A percentile compares a stretch with the other conserved stretches of the same genome.
Evolutionary conservation across 1,284 basidiomycete species (phyloP).

Genomic region (Tylopilus sp.): DNA sequence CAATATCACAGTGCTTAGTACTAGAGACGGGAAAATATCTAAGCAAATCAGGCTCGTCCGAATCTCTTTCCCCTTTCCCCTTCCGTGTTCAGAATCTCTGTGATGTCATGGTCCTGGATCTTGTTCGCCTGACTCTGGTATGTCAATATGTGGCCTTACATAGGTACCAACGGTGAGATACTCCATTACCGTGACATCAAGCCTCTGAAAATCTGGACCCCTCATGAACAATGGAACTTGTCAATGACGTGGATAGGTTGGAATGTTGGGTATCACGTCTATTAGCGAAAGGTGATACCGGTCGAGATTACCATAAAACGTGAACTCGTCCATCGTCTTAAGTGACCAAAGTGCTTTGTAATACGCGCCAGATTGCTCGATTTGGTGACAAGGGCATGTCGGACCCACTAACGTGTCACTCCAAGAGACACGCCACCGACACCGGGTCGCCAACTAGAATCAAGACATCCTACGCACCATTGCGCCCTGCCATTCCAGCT

Average conservation of each 20-base stretch:
- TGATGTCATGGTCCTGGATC: constrained; percentile 23
- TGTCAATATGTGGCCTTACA: constrained; percentile 9
- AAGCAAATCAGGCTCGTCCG: constrained; percentile 36
- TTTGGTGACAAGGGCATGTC: too few relatives aligned
- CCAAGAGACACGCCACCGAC: too few relatives aligned
- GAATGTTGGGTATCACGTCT: too few relatives aligned
- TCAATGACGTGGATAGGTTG: constrained; percentile 25
- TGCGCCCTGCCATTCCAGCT: too few relatives aligned
- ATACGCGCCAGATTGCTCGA: too few relatives aligned
- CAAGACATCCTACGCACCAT: too few relatives aligned
- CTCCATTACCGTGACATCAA: constrained; percentile 16
- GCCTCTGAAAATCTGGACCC: constrained; percentile 15
- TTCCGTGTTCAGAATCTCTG: constrained; percentile 26
- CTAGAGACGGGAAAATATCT: constrained; percentile 32
- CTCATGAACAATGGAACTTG: constrained; percentile 32
- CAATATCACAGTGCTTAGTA: constrained; percentile 2
- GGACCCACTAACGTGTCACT: too few relatives aligned
- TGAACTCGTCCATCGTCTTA: too few relatives aligned
- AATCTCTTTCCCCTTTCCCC: constrained; percentile 20
- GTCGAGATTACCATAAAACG: too few relatives aligned
- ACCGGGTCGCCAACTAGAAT: too few relatives aligned
- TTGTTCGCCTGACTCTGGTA: constrained; percentile 17
- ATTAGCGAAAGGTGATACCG: too few relatives aligned
- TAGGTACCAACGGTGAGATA: neutral
- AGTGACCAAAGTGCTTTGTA: too few relatives aligned